Percentiles rank a stretch among this genome's conserved stretches.
These are phyloP conservation scores for Nitzschia sp. DNA, from an alignment of 108 stramenopile genomes.

Conservation along the genomic window DNA sequence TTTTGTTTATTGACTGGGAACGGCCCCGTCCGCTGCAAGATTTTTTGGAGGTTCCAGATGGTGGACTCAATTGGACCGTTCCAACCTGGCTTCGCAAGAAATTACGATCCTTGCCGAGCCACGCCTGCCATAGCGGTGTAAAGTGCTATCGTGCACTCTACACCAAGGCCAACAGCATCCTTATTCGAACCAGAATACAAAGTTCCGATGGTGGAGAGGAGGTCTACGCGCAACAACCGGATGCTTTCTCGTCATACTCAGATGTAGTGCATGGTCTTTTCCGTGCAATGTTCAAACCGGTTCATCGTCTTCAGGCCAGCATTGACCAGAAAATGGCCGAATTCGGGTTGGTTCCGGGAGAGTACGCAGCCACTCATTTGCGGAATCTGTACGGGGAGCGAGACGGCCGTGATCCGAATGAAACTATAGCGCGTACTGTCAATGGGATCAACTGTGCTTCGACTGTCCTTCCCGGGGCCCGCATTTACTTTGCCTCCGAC, in stretches of 20 bases:
- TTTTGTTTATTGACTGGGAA: conserved; percentile 50
- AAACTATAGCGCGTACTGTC: conserved; percentile 16
- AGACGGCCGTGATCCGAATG: conserved; percentile 7
- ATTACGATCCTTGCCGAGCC: neutral
- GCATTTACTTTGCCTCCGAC: conserved; percentile 46
- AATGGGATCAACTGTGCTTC: conserved; percentile 48
- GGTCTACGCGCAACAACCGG: conserved; percentile 10
- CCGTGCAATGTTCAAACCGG: conserved; percentile 32
- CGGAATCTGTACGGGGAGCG: conserved; percentile 37
- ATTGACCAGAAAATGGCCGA: conserved; percentile 23
- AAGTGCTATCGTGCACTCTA: neutral
- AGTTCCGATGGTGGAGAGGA: conserved; percentile 27
- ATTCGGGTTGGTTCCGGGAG: conserved; percentile 29
- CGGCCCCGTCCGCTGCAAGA: conserved; percentile 45
- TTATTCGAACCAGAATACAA: conserved; percentile 16
- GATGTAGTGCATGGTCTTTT: conserved; percentile 36
- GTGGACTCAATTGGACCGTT: conserved; percentile 43
- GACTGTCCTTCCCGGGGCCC: conserved; percentile 24
- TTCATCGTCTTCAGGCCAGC: conserved; percentile 14
- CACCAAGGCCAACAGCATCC: neutral
- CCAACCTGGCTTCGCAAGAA: conserved; percentile 20
- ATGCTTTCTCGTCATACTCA: conserved; percentile 14
- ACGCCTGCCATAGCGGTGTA: neutral
- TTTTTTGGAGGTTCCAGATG: conserved; percentile 47
- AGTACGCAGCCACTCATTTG: conserved; percentile 40